Percentiles rank a stretch among this genome's conserved stretches.
Conservation (phyloP, 2,329 filamentous ascomycete species). For the Onygenales sp. region DNA sequence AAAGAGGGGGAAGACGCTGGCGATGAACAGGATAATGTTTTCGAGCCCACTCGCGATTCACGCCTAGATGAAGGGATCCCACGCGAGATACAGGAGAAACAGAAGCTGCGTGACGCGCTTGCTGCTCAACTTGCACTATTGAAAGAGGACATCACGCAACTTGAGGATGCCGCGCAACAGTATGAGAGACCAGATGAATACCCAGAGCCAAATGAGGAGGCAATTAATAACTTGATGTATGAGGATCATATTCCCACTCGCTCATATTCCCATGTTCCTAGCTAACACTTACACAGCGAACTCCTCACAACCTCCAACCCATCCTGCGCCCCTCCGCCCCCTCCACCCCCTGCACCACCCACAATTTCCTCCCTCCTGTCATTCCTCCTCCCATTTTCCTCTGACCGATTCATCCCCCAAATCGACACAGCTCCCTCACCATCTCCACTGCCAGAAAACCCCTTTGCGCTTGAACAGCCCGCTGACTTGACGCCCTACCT, state of each 20-base stretch:
- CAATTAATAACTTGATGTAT: constrained; percentile 25
- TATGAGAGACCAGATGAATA: constrained; percentile 32
- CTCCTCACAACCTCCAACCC: constrained; percentile 22
- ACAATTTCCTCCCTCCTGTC: constrained; percentile 29
- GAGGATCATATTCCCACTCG: constrained; percentile 6
- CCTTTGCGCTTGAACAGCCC: constrained; percentile 45
- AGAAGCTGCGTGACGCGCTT: constrained; percentile 44
- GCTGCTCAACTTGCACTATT: constrained; percentile 47
- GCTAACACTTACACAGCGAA: constrained; percentile 20
- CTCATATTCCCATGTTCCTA: constrained; percentile 1
- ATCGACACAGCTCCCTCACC: constrained; percentile 13
- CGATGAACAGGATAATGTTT: constrained; percentile 7
- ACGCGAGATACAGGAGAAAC: constrained; percentile 35
- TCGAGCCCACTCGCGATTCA: constrained; percentile 1
- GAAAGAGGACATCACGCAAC: constrained; percentile 48
- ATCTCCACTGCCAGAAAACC: constrained; percentile 51
- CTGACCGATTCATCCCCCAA: constrained; percentile 6
- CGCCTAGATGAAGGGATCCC: constrained; percentile 11
- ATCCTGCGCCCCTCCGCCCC: constrained; percentile 14
- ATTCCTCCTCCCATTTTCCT: constrained; percentile 31
- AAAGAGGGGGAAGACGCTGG: constrained; percentile 10
- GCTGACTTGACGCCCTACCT: constrained; percentile 58
- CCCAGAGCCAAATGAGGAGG: constrained; percentile 24
- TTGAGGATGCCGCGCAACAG: constrained; percentile 50
- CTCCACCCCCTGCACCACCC: constrained; percentile 13